Evolutionary conservation across 208 protist genomes (phyloP).

Genomic region (Leishmania amazonensis): DNA sequence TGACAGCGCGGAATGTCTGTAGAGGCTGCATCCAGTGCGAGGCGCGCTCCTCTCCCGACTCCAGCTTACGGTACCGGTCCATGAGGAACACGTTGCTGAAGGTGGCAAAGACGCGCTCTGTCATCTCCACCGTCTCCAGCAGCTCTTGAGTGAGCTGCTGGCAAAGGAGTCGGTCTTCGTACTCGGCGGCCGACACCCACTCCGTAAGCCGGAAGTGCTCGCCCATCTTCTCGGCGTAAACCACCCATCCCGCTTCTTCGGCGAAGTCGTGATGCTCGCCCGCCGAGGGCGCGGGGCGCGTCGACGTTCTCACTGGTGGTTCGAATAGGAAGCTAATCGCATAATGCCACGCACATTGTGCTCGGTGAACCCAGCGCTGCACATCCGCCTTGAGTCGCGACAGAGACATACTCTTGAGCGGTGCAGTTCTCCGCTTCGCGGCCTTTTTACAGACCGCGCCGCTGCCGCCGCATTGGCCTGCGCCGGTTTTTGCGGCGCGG

Average conservation of each 20-base stretch:
- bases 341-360: conserved; percentile 13
- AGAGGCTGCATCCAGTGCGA: conserved; percentile 42
- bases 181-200: conserved; percentile 50
- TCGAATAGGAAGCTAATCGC: background rate
- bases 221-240: conserved; percentile 59
- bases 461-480: background rate
- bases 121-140: conserved; percentile 36
- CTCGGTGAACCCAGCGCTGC: conserved; percentile 22
- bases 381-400: conserved; percentile 16
- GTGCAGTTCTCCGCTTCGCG: background rate
- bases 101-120: conserved; percentile 52
- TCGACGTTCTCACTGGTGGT: background rate
- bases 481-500: background rate
- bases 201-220: conserved; percentile 51
- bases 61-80: conserved; percentile 47
- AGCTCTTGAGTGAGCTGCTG: conserved; percentile 45
- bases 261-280: background rate
- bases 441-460: conserved; percentile 6
- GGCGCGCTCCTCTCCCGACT: conserved; percentile 26
- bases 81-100: conserved; percentile 58
- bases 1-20: conserved; percentile 21
- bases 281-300: background rate
- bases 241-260: conserved; percentile 7
- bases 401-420: conserved; percentile 15
- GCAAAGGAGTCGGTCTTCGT: conserved; percentile 57